A percentile compares a stretch with the other conserved stretches of the same genome.
These are phyloP conservation scores for Filobasidium wieringae DNA, from an alignment of 768 basidiomycete genomes.

Conservation along the genomic window DNA sequence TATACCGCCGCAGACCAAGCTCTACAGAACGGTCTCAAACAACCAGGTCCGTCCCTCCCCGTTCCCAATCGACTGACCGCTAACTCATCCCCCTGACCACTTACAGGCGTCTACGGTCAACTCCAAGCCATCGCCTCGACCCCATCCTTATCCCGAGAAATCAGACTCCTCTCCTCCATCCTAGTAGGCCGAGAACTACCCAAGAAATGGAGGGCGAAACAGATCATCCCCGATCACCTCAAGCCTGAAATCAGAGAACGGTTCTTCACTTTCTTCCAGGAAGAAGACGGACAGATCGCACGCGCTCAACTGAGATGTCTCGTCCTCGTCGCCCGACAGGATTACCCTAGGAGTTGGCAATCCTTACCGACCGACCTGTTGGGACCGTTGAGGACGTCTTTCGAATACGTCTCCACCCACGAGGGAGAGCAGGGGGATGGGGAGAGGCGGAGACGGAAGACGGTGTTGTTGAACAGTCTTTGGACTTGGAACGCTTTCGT, in stretches of 20 bases:
- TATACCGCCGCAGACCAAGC: constrained; percentile 8
- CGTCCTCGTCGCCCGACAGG: constrained; percentile 30
- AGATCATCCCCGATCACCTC: constrained; percentile 29
- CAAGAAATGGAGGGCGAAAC: constrained; percentile 37
- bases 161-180: constrained; percentile 28
- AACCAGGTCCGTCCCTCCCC: not conserved
- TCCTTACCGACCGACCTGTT: constrained; percentile 28
- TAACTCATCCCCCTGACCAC: not conserved
- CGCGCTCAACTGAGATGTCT: constrained; percentile 31
- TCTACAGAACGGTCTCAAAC: constrained; percentile 9
- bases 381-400: constrained; percentile 27
- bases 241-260: constrained; percentile 31
- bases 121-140: constrained; percentile 28
- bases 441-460: constrained; percentile 16
- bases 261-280: constrained; percentile 34
- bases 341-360: constrained; percentile 27
- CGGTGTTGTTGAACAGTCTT: constrained; percentile 29
- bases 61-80: not conserved
- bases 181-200: constrained; percentile 35
- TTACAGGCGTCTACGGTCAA: constrained; percentile 27
- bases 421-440: not conserved
- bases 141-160: constrained; percentile 21
- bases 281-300: constrained; percentile 33
- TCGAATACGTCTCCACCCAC: constrained; percentile 15
- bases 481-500: constrained; percentile 38